A percentile compares a stretch with the other conserved stretches of the same genome.
Conservation (phyloP, 768 basidiomycete species). For the Sarcomyxa edulis region DNA sequence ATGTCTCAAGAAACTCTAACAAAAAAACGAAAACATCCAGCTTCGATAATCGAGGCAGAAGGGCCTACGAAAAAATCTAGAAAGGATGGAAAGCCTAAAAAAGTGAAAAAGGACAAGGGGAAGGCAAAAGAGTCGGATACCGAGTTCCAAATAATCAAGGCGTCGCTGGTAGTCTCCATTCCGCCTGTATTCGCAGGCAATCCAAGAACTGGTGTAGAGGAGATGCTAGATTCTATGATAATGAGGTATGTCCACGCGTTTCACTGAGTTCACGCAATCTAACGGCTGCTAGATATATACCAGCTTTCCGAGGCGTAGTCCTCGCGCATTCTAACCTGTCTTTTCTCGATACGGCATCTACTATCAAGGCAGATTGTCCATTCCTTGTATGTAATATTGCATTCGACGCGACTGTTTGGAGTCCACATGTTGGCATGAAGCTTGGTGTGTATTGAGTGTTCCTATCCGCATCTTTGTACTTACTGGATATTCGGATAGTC, state of each 20-base stretch:
- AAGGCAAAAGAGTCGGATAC: slow-evolving; percentile 29
- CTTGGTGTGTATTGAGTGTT: slow-evolving; percentile 47
- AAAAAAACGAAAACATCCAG: slow-evolving; percentile 49
- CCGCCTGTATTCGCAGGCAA: slow-evolving; percentile 77
- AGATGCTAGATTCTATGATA: slow-evolving; percentile 90
- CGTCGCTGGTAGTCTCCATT: slow-evolving; percentile 69
- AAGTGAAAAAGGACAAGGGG: slow-evolving; percentile 27
- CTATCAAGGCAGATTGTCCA: slow-evolving; percentile 79
- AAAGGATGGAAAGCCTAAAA: slow-evolving; percentile 20
- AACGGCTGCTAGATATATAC: slow-evolving; percentile 64
- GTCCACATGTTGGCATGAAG: slow-evolving; percentile 75
- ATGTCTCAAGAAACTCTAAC: slow-evolving; percentile 11
- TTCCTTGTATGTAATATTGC: slow-evolving; percentile 69
- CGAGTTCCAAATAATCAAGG: slow-evolving; percentile 59
- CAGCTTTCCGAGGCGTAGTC: slow-evolving; percentile 81
- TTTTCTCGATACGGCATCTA: slow-evolving; percentile 61
- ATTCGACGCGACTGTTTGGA: slow-evolving; percentile 89
- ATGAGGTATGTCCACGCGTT: slow-evolving; percentile 66
- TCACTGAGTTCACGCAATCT: neutral
- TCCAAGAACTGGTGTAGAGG: slow-evolving; percentile 70
- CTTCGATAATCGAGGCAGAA: slow-evolving; percentile 15
- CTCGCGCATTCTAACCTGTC: slow-evolving; percentile 77
- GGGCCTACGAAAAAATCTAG: slow-evolving; percentile 31
- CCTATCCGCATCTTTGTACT: slow-evolving; percentile 1
- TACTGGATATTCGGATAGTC: slow-evolving; percentile 33